Percentiles rank a stretch among this genome's conserved stretches.
phyloP scores from a whole-genome alignment of 2,329 filamentous ascomycete species.

The Alternaria triticimaculans region DNA sequence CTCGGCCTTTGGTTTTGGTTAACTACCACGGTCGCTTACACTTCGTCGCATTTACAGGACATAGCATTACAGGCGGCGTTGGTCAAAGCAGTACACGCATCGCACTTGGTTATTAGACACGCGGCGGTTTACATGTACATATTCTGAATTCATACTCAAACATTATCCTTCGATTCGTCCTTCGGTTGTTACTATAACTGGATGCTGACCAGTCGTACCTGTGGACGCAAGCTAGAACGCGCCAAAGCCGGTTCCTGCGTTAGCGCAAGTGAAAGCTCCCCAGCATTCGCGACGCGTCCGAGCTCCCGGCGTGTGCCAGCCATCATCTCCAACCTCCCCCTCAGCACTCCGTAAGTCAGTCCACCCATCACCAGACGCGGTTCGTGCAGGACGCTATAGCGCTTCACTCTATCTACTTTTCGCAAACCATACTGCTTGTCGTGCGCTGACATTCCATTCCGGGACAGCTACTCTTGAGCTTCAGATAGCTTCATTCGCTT shows the following conservation, averaged over 20 bases:
- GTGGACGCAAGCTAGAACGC: background rate
- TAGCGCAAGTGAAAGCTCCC: conserved; percentile 11
- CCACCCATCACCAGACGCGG: background rate
- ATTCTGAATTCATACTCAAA: background rate
- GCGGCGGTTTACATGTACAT: background rate
- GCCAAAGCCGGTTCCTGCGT: conserved; percentile 12
- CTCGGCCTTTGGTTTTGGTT: background rate
- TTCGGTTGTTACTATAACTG: background rate
- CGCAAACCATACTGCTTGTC: background rate
- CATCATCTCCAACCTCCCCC: background rate
- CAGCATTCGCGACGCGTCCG: background rate
- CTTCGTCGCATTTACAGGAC: conserved; percentile 6
- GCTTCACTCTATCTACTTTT: background rate
- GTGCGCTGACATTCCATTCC: background rate
- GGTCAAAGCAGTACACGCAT: background rate
- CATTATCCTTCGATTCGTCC: background rate
- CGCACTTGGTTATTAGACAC: background rate
- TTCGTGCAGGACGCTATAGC: background rate
- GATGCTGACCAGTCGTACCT: background rate
- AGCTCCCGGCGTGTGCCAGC: conserved; percentile 2
- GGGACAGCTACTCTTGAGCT: background rate
- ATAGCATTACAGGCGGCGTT: conserved; percentile 8
- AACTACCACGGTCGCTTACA: background rate
- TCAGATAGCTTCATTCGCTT: background rate
- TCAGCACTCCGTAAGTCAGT: background rate